Base-by-base conservation (phyloP, 306 rosid genomes). In the Vigna angularis region DNA sequence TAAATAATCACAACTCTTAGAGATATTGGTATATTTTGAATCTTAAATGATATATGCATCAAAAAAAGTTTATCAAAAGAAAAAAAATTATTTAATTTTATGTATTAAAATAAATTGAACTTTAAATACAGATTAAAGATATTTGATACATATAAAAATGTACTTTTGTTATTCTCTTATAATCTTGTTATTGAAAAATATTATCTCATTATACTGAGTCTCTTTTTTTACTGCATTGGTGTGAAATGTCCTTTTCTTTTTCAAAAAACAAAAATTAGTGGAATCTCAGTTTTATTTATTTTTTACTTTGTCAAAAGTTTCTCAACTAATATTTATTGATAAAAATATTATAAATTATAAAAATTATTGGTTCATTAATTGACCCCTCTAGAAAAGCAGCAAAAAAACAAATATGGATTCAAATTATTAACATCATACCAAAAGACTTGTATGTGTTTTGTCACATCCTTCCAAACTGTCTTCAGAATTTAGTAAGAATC, bases 381-480 rank as follows among this genome's bases (percentile, higher is more conserved):
- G 73, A 53, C 9, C 6, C 13, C 36, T 15, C 38, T 34, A 34
- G 34, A 6, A 74, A 66, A 81, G 61, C 4, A 47, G 7, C 30
- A 65, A 65, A 47, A 5, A 16, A 42, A 61, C 53, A 30, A 50
- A 30, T 50, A 17, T 38, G 34, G 55, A 79, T 74, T 72, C 80
- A 48, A 49, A 63, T 59, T 49, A 28, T 78, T 84, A 90, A 83
- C 88, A 79, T 63, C 66, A 76, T 50, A 76, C 22, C 9, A 30
- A 32, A 34, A 62, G 78, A 80, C 75, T 63, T 62, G 22, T 24
- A 14, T 36, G 17, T 62, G 78, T 70, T 74, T 68, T 75, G 57
- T 59, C 20, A 4, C 65, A 44, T 77, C 48, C 48, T 38, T 38
- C 9, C 42, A 34, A 36, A 36, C 8, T 36, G 7, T 36, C 9